Evolutionary conservation across 2,329 filamentous ascomycete genomes (phyloP).

Genomic region (Tolypocladium nubicola): DNA sequence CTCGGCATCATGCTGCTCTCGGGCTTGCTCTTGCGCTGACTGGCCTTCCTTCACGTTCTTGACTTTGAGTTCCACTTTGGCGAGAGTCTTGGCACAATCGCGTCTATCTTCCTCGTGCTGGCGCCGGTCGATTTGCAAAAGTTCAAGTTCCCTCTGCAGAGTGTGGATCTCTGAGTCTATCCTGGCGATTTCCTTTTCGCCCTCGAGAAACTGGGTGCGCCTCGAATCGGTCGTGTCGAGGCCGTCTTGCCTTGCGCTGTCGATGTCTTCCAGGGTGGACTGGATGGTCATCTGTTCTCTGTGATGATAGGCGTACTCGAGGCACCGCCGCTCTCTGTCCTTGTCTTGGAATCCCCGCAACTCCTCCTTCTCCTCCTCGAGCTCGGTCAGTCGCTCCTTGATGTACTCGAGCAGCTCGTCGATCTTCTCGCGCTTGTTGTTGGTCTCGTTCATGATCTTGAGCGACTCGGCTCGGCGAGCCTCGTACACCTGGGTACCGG

Average conservation of each 20-base stretch:
- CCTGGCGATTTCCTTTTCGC: constrained; percentile 67
- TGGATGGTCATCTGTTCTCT: constrained; percentile 75
- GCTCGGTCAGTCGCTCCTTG: constrained; percentile 74
- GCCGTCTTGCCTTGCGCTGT: constrained; percentile 69
- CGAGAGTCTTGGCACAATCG: constrained; percentile 67
- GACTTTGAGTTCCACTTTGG: constrained; percentile 76
- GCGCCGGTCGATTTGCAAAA: constrained; percentile 72
- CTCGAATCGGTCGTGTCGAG: constrained; percentile 78
- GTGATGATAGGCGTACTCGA: constrained; percentile 91
- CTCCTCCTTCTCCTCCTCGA: constrained; percentile 97
- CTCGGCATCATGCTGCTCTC: constrained; percentile 59
- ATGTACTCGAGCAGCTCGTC: constrained; percentile 89
- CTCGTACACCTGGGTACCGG: constrained; percentile 95
- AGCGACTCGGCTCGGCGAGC: constrained; percentile 80
- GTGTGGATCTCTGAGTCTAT: constrained; percentile 73
- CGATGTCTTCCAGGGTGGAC: constrained; percentile 69
- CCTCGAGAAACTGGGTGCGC: constrained; percentile 62
- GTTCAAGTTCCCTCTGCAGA: constrained; percentile 71
- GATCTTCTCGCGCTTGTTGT: constrained; percentile 89
- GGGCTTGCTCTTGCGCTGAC: constrained; percentile 63
- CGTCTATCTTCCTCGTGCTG: constrained; percentile 86
- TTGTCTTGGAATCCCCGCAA: constrained; percentile 89
- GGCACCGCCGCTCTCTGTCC: constrained; percentile 79
- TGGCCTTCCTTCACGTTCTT: constrained; percentile 78
- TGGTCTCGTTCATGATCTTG: constrained; percentile 95